Evolutionary conservation across 257 asterid species (phyloP).

Genomic region (Orobanche coerulescens): DNA sequence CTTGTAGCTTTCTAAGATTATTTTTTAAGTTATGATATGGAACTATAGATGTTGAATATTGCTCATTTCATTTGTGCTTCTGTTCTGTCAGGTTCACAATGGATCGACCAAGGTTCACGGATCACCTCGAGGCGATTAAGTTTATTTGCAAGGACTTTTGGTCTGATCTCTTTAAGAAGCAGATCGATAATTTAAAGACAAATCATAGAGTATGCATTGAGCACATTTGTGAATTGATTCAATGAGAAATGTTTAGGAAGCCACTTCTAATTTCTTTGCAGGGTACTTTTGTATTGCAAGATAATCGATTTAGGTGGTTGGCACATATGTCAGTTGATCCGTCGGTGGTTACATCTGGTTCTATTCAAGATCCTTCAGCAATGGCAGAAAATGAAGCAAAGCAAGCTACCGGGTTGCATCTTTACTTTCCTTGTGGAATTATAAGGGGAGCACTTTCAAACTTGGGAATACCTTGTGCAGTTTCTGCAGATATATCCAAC

Average conservation of each 20-base stretch:
- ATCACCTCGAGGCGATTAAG: conserved; percentile 93
- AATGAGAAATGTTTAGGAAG: conserved; percentile 1
- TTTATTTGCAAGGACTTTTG: conserved; percentile 98
- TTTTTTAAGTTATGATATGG: neutral
- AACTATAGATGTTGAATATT: neutral
- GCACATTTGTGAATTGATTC: neutral
- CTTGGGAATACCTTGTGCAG: conserved; percentile 99
- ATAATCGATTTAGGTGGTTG: conserved; percentile 81
- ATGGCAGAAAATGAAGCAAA: conserved; percentile 85
- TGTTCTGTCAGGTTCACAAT: conserved; percentile 61
- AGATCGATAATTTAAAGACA: conserved; percentile 94
- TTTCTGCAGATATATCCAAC: conserved; percentile 91
- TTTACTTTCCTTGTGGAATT: conserved; percentile 95
- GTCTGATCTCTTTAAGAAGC: conserved; percentile 98
- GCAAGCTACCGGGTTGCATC: conserved; percentile 91
- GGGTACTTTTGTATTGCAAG: conserved; percentile 99
- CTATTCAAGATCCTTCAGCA: conserved; percentile 87
- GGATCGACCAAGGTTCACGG: conserved; percentile 92
- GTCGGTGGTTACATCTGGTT: conserved; percentile 52
- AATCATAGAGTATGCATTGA: conserved; percentile 74
- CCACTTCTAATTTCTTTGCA: conserved; percentile 24
- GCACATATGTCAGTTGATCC: conserved; percentile 82
- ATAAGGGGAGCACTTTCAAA: conserved; percentile 96
- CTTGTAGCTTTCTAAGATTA: neutral
- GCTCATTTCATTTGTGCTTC: neutral